A percentile compares a stretch with the other conserved stretches of the same genome.
Evolutionary conservation across 805 yeast genomes (phyloP).

Genomic region (Wickerhamiella bombiphila): DNA sequence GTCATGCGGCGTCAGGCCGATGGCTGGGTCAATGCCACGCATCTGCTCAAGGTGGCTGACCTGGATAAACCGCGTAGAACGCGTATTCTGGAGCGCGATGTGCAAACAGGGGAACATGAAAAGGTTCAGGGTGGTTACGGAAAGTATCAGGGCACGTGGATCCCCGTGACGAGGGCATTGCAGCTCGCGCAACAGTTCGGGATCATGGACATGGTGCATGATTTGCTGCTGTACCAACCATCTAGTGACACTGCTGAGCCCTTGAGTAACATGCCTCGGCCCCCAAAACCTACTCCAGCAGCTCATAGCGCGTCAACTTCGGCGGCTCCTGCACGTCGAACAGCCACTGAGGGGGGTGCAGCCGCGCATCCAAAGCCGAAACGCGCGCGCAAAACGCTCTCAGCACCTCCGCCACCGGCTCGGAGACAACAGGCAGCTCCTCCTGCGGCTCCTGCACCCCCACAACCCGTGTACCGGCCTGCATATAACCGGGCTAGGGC

Average conservation of each 20-base stretch:
- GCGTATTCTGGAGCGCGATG: slow-evolving; percentile 79
- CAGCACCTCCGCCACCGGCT: slow-evolving; percentile 7
- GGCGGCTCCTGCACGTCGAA: slow-evolving; percentile 14
- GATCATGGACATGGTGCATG: slow-evolving; percentile 45
- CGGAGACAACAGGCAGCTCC: not conserved
- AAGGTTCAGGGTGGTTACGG: slow-evolving; percentile 97
- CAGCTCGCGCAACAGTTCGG: slow-evolving; percentile 51
- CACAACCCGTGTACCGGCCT: too few species aligned
- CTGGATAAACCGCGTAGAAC: slow-evolving; percentile 92
- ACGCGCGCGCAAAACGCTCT: slow-evolving; percentile 12
- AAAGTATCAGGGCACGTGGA: slow-evolving; percentile 95
- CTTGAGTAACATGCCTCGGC: not conserved
- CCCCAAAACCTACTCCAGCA: slow-evolving; percentile 30
- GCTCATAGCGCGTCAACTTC: not conserved
- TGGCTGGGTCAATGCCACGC: slow-evolving; percentile 96
- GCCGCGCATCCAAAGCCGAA: slow-evolving; percentile 6
- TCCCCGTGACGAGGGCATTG: slow-evolving; percentile 63
- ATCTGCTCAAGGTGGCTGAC: slow-evolving; percentile 80
- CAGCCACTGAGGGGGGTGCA: slow-evolving; percentile 10
- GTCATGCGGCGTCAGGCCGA: slow-evolving; percentile 83
- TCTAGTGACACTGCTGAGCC: slow-evolving; percentile 15
- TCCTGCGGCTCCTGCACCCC: not conserved
- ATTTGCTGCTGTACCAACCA: slow-evolving; percentile 49
- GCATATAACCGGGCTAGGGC: slow-evolving; percentile 1
- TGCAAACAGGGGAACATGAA: slow-evolving; percentile 79